A percentile compares a stretch with the other conserved stretches of the same genome.
Evolutionary conservation across 1,139 yeast genomes (phyloP).

Genomic region (Yamadazyma songkhlaensis): DNA sequence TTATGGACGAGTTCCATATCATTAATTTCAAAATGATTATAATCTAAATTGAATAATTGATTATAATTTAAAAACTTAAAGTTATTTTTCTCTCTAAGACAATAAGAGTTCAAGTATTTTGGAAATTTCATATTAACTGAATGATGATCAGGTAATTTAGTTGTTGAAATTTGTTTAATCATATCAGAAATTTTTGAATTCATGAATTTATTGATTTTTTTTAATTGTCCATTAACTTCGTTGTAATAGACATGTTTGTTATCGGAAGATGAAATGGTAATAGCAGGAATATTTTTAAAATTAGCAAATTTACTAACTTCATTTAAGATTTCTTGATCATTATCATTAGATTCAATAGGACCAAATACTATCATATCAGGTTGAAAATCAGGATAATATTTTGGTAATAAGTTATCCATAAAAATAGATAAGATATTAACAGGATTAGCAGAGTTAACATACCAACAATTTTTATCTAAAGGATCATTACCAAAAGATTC

Average conservation of each 20-base stretch:
- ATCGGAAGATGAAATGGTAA: slow-evolving; percentile 29
- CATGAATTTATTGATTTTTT: slow-evolving; percentile 25
- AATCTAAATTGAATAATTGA: slow-evolving; percentile 10
- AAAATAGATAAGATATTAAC: slow-evolving; percentile 30
- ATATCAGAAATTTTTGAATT: slow-evolving; percentile 21
- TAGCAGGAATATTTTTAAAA: slow-evolving; percentile 24
- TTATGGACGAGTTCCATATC: slow-evolving; percentile 5
- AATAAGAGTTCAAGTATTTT: slow-evolving; percentile 20
- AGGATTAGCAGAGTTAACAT: slow-evolving; percentile 31
- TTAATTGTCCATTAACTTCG: slow-evolving; percentile 25
- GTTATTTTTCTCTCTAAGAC: slow-evolving; percentile 5
- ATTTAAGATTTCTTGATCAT: slow-evolving; percentile 10
- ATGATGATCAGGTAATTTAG: slow-evolving; percentile 29
- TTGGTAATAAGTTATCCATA: slow-evolving; percentile 32
- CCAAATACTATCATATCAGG: slow-evolving; percentile 42
- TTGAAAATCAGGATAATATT: slow-evolving; percentile 23
- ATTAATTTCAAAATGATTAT: slow-evolving; percentile 9
- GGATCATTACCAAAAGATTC: slow-evolving; percentile 33
- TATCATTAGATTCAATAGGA: slow-evolving; percentile 30
- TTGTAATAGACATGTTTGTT: slow-evolving; percentile 32
- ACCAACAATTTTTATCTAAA: slow-evolving; percentile 36
- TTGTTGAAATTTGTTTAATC: slow-evolving; percentile 15
- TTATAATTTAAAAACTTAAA: slow-evolving; percentile 4
- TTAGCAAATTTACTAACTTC: slow-evolving; percentile 21
- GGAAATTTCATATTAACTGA: slow-evolving; percentile 28